Evolutionary conservation across 176 grass and related monocot species (phyloP), one percentile per base, ranked within the genome.

Genomic region (Oryza australiensis): DNA sequence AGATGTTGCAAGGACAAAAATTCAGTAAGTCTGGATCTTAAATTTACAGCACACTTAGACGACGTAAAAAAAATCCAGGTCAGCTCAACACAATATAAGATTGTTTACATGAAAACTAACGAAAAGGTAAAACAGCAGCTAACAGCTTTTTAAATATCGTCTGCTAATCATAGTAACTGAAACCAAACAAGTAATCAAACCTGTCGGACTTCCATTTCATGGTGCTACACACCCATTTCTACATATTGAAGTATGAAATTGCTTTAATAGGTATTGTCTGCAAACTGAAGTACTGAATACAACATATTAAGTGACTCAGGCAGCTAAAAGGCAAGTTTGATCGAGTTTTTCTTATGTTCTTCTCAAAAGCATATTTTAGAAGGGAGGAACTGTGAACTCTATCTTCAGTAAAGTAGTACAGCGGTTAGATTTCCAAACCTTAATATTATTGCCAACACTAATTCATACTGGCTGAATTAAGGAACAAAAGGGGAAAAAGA

Each of bases 1-100:
- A 80, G 16, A 79, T 51, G 16, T 33, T 67, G 18, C 65, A 66
- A 32, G 28, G 83, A 79, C 29, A 37, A 72, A 48, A 78, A 49
- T 62, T 57, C 20, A 22, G n/a, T 73, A 38, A 38, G 12, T 33
- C n/a, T 10, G 48, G 41, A 86, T 26, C 16, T 23, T 53, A 37
- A 73, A 73, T 16, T 38, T 38, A 66, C 4, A 53, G 9, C 23
- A 64, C 75, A 15, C 38, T 51, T 51, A 16, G 1, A 4, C 30
- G 74, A 77, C 2, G 65, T 33, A 12, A 12, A 43, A 46, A 24
- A 28, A 41, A 15, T 75, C 35, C 27, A 20, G 15, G 51, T 15
- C 42, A 27, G 29, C 22, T n/a, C 22, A 33, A 27, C 22, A 53
- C 5, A 59, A 68, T 32, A 68, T 26, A 68, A 9, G 16, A 84